Conservation (phyloP, 2,329 filamentous ascomycete species). For the Claviceps quebecensis region DNA sequence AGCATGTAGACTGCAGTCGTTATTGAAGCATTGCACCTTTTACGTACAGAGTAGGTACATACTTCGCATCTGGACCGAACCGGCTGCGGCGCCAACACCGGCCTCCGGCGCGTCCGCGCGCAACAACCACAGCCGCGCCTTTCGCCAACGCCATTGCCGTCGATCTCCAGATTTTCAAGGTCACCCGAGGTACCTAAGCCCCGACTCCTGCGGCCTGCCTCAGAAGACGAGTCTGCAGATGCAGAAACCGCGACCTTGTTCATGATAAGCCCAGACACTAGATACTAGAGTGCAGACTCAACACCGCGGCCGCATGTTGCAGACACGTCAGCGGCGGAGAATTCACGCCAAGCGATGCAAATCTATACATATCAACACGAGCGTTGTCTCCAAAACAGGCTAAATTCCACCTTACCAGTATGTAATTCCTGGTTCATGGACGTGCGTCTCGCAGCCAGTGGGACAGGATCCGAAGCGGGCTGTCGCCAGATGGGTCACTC, state of each 20-base stretch:
- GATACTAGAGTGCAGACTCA: background rate
- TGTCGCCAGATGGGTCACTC: background rate
- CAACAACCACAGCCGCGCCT: background rate
- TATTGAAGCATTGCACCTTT: background rate
- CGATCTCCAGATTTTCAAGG: background rate
- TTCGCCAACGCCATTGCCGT: background rate
- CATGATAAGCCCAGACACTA: background rate
- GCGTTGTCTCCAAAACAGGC: background rate
- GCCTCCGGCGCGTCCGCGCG: background rate
- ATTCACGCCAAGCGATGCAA: background rate
- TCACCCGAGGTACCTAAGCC: too few species aligned
- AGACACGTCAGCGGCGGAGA: background rate
- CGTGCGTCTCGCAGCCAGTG: background rate
- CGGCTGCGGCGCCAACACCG: background rate
- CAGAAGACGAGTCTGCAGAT: too few species aligned
- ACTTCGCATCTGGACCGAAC: too few species aligned
- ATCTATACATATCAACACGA: background rate
- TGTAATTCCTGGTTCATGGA: background rate
- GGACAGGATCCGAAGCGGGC: background rate
- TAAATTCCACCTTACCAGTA: background rate
- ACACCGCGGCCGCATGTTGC: too few species aligned
- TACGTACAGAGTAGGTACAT: background rate
- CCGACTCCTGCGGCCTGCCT: too few species aligned
- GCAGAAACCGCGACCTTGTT: too few species aligned
- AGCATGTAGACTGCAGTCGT: background rate